These are phyloP conservation scores for Monosporozyma yasuniensis DNA, from an alignment of 805 yeast genomes.

Conservation along the genomic window DNA sequence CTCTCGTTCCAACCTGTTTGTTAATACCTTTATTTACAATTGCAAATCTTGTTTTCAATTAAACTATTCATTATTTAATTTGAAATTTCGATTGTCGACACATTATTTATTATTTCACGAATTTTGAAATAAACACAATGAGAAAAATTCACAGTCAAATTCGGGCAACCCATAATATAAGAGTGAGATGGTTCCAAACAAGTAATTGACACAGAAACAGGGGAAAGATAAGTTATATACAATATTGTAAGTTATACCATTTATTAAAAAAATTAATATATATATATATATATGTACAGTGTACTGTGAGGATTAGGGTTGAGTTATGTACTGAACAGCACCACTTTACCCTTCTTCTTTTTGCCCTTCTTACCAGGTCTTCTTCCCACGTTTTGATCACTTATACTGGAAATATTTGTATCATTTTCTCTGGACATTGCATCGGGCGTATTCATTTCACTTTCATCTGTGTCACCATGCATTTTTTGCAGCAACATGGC, in stretches of 20 bases:
- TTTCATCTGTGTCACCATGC: constrained; percentile 27
- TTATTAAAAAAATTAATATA: no score
- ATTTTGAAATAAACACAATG: no score
- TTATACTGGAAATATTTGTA: background rate
- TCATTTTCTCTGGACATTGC: background rate
- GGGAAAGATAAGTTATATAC: no score
- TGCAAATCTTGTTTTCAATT: no score
- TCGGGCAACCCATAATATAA: background rate
- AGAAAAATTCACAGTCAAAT: no score
- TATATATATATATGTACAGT: background rate
- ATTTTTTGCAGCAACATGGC: constrained; percentile 46
- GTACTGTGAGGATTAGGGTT: no score
- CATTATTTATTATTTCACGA: background rate
- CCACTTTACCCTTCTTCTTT: constrained; percentile 36
- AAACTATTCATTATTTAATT: no score
- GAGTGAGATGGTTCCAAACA: no score
- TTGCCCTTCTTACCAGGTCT: constrained; percentile 27
- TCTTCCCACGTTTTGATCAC: background rate
- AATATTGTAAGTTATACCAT: background rate
- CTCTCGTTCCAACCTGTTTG: no score
- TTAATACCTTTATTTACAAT: no score
- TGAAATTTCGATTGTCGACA: background rate
- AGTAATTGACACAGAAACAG: background rate
- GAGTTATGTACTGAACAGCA: constrained; percentile 21
- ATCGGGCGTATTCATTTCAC: background rate